These are phyloP conservation scores for Nicotiana paniculata DNA, from an alignment of 257 asterid genomes.

Conservation along the genomic window DNA sequence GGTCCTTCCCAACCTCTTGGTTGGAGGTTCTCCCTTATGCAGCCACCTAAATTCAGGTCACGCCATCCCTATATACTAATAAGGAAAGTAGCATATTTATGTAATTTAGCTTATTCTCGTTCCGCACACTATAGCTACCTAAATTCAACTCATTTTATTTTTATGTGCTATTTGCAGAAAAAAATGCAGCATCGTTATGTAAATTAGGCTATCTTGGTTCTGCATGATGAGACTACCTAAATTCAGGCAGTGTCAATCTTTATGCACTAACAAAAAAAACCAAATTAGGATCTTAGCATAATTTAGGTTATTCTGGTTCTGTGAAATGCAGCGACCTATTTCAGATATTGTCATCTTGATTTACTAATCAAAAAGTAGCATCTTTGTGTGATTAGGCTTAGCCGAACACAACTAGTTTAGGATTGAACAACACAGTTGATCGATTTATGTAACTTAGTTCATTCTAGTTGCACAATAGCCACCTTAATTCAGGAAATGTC, in stretches of 20 bases:
- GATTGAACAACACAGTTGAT: too few relatives aligned
- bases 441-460: neutral
- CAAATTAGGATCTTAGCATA: neutral
- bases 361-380: neutral
- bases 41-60: neutral
- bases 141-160: neutral
- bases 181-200: neutral
- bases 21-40: neutral
- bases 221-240: neutral
- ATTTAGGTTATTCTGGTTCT: neutral
- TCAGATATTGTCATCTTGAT: neutral
- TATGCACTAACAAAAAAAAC: neutral
- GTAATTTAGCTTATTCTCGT: neutral
- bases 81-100: too few relatives aligned
- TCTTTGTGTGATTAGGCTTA: neutral
- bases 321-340: neutral
- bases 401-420: neutral
- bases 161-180: too few relatives aligned
- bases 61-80: neutral
- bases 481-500: neutral
- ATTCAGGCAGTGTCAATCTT: neutral
- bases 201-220: neutral
- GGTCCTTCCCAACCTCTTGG: neutral
- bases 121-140: neutral
- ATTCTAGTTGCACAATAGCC: neutral